phyloP scores from a whole-genome alignment of 225 moss, liverwort and hornwort species.

The Climacium dendroides region DNA sequence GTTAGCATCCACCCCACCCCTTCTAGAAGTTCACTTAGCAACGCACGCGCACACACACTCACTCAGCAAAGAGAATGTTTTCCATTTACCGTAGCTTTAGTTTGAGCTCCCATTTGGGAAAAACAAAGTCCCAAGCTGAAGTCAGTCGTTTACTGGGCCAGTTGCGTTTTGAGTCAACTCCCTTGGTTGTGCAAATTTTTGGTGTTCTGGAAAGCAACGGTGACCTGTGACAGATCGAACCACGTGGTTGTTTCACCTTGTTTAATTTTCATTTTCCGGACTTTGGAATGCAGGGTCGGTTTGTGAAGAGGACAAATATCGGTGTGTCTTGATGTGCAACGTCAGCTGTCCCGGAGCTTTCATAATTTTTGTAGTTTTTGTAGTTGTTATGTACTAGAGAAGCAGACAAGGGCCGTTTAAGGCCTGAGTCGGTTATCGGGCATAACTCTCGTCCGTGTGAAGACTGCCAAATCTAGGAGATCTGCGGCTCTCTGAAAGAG shows the following conservation, averaged over 20 bases:
- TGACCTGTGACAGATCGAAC: not conserved
- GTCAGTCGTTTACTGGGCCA: not conserved
- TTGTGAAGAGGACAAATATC: slow-evolving; percentile 37
- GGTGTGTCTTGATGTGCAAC: not conserved
- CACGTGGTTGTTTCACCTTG: not conserved
- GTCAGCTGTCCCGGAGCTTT: not conserved
- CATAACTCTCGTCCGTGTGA: not conserved
- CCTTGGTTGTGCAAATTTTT: not conserved
- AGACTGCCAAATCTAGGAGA: not conserved
- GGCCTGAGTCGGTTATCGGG: not conserved
- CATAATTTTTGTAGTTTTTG: not conserved
- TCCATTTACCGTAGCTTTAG: not conserved
- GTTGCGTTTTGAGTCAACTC: not conserved
- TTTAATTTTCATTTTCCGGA: not conserved
- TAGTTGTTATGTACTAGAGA: not conserved
- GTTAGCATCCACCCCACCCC: not conserved
- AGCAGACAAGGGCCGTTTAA: not conserved
- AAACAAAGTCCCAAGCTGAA: not conserved
- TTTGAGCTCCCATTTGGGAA: not conserved
- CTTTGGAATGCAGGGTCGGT: slow-evolving; percentile 34
- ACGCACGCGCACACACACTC: not conserved
- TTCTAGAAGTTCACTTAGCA: not conserved
- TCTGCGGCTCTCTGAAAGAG: not conserved
- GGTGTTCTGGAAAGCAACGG: not conserved
- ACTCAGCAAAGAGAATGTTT: not conserved